A percentile compares a stretch with the other conserved stretches of the same genome.
These are phyloP conservation scores for Zea mays DNA, from an alignment of 176 grass and related monocot genomes.

Conservation along the genomic window DNA sequence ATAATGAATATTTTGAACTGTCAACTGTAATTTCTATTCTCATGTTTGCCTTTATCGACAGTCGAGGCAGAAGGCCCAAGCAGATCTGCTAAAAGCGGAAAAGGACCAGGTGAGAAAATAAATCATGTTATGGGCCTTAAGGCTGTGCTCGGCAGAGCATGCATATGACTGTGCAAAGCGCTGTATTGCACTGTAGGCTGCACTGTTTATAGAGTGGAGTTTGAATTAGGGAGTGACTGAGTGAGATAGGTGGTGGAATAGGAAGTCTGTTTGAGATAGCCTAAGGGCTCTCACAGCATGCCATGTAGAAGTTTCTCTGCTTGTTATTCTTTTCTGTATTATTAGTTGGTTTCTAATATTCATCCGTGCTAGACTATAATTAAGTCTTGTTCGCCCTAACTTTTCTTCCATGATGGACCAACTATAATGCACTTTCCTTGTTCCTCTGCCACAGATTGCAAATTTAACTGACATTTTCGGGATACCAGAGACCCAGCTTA, in stretches of 20 bases:
- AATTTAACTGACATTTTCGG: slow-evolving; percentile 68
- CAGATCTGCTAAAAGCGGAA: slow-evolving; percentile 71
- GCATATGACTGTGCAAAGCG: too few species aligned
- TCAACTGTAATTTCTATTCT: slow-evolving; percentile 23
- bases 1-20: slow-evolving; percentile 26
- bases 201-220: too few species aligned
- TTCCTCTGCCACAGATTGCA: slow-evolving; percentile 60
- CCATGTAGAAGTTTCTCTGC: slow-evolving; percentile 12
- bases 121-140: not conserved
- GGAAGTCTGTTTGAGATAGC: too few species aligned
- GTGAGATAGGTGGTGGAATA: too few species aligned
- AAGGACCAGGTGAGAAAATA: slow-evolving; percentile 62
- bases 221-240: too few species aligned
- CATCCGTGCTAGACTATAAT: not conserved
- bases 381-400: not conserved
- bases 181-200: too few species aligned
- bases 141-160: too few species aligned
- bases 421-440: not conserved
- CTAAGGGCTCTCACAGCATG: too few species aligned
- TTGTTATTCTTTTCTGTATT: slow-evolving; percentile 5
- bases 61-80: slow-evolving; percentile 89
- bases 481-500: slow-evolving; percentile 85
- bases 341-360: not conserved
- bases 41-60: slow-evolving; percentile 44
- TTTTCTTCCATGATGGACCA: slow-evolving; percentile 9